A percentile compares a stretch with the other conserved stretches of the same genome.
Conservation (phyloP, 306 rosid genomes). For the Dryas octopetala region DNA sequence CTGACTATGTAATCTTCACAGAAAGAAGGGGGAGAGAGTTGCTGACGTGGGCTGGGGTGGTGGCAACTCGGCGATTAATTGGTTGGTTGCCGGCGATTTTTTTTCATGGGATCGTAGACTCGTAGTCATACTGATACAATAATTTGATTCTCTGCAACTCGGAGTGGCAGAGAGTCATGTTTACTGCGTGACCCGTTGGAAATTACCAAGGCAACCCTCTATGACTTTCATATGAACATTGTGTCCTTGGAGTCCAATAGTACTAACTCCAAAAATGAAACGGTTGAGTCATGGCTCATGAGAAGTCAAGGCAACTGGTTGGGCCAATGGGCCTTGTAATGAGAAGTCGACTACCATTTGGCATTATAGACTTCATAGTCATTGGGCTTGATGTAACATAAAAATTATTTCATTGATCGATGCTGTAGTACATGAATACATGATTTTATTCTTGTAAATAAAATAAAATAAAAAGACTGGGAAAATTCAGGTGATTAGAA, state of each 20-base stretch:
- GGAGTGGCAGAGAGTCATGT: slow-evolving; percentile 24
- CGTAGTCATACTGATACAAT: not conserved
- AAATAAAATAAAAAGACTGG: too few species aligned
- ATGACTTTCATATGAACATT: not conserved
- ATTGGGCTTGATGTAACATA: too few species aligned
- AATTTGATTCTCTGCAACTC: slow-evolving; percentile 15
- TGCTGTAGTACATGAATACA: too few species aligned
- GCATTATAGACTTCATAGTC: too few species aligned
- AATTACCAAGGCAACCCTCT: slow-evolving; percentile 15
- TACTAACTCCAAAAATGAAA: not conserved
- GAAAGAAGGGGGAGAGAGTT: not conserved
- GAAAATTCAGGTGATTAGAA: too few species aligned
- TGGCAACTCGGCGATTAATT: slow-evolving; percentile 24
- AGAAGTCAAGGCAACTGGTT: not conserved
- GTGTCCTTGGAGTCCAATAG: not conserved
- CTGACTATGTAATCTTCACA: too few species aligned
- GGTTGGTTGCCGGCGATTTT: slow-evolving; percentile 11
- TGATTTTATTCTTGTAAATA: too few species aligned
- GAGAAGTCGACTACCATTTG: not conserved
- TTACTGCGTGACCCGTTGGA: slow-evolving; percentile 25
- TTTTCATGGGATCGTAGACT: not conserved
- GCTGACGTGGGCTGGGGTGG: not conserved
- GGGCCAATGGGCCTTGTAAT: not conserved
- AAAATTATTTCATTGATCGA: too few species aligned
- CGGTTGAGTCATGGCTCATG: not conserved